Conservation (phyloP, 2,329 filamentous ascomycete species). For the Endoconidiophora polonica region DNA sequence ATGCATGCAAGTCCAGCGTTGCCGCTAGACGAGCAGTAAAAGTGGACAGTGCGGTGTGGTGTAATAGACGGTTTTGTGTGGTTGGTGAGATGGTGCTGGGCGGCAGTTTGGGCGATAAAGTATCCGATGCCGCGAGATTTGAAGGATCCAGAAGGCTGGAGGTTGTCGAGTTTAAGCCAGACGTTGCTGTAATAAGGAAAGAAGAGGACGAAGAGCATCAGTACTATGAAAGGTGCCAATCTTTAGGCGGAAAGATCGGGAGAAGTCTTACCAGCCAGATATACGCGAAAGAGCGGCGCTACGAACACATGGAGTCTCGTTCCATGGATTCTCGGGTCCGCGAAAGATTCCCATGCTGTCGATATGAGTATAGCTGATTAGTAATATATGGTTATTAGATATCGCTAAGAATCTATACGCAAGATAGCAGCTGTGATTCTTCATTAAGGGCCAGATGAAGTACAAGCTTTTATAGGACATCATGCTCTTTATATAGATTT, state of each 20-base stretch:
- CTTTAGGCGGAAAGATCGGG: neutral
- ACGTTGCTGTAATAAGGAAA: conserved; percentile 37
- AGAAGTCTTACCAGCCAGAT: conserved; percentile 48
- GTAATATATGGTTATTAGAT: too few relatives aligned
- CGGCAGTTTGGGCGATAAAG: conserved; percentile 29
- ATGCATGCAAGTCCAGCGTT: conserved; percentile 76
- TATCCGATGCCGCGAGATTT: conserved; percentile 65
- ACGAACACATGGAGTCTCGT: conserved; percentile 51
- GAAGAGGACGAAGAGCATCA: neutral
- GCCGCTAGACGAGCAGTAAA: conserved; percentile 67
- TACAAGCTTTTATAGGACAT: too few relatives aligned
- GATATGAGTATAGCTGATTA: too few relatives aligned
- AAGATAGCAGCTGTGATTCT: too few relatives aligned
- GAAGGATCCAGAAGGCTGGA: conserved; percentile 72
- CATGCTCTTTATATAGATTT: too few relatives aligned
- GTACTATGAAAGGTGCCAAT: neutral
- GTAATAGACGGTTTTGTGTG: conserved; percentile 20
- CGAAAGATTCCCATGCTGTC: too few relatives aligned
- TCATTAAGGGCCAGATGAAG: too few relatives aligned
- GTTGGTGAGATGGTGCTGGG: neutral
- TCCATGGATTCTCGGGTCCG: too few relatives aligned
- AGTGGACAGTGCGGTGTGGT: conserved; percentile 31
- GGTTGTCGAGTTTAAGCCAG: conserved; percentile 67
- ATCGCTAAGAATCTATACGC: too few relatives aligned
- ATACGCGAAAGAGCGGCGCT: conserved; percentile 49